Conservation (phyloP, 805 yeast genomes). For the Saccharomycopsis sp. region DNA sequence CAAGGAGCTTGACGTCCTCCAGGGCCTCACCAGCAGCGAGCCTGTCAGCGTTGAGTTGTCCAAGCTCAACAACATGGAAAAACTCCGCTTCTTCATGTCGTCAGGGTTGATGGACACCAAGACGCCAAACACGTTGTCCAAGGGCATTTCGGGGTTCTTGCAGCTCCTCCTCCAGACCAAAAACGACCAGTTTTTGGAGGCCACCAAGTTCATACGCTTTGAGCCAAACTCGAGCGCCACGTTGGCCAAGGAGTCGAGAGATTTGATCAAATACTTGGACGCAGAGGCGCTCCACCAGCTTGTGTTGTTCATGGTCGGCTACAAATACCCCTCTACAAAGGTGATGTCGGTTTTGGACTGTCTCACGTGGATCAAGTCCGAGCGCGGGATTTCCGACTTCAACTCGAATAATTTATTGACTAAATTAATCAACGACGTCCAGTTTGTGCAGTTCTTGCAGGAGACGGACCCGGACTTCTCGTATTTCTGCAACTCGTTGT, state of each 20-base stretch:
- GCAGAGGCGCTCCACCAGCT: slow-evolving; percentile 3
- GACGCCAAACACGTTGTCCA: not conserved
- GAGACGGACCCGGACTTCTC: not conserved
- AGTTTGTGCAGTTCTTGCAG: slow-evolving; percentile 1
- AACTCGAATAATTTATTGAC: slow-evolving; percentile 1
- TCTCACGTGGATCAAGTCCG: not conserved
- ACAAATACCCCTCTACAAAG: not conserved
- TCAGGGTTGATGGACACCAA: not conserved
- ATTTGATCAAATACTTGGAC: slow-evolving; percentile 9
- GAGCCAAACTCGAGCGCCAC: not conserved
- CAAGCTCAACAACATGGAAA: not conserved
- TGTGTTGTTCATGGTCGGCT: slow-evolving; percentile 3
- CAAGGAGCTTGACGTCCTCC: not conserved
- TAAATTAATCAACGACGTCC: slow-evolving; percentile 2
- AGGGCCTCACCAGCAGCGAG: not conserved
- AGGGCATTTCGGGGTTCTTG: not conserved
- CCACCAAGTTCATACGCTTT: not conserved
- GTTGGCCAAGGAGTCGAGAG: slow-evolving; percentile 8
- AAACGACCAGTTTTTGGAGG: not conserved
- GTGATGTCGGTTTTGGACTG: not conserved
- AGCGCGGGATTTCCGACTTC: not conserved
- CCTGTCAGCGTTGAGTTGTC: not conserved
- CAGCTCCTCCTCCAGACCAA: not conserved
- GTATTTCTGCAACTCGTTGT: slow-evolving; percentile 2
- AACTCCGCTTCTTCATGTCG: not conserved